Evolutionary conservation across 2,329 filamentous ascomycete genomes (phyloP), one percentile per base, ranked within the genome.

Genomic region (Falciphora oryzae): DNA sequence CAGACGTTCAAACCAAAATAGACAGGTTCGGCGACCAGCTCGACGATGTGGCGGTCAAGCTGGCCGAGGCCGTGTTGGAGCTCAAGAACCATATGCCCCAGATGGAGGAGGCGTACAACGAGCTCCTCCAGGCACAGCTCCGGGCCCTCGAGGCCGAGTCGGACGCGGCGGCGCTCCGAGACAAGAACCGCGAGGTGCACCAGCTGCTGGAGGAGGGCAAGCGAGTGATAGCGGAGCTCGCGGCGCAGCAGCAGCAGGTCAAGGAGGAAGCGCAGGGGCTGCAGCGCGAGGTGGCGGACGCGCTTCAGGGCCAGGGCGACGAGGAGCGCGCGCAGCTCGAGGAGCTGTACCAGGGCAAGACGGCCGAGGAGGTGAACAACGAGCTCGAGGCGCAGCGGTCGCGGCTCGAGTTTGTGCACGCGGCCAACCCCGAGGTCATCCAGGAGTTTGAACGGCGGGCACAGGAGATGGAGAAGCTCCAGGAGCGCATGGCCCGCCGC

Each of bases 141-240:
- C 82, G 87, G 66, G 78, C 85, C 0, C 84, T 96, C 35, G 95
- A 99, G 78, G 93, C 92, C 1, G 75, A 81, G n/a, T 97, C 93
- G 0, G 95, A 99, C 71, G 75, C 90, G 3, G 81, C 86, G 59
- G 84, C 85, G 7, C 80, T 97, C n/a, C 84, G 85, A 70, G 78
- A 79, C 22, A 87, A 88, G 65, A 92, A 92, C 69, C 70, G 75
- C 11, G 80, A 85, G 61, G 85, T 92, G 65, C 80, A 82, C 64
- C 72, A 79, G 57, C 75, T 77, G 31, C 73, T 84, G 10, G 64
- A 68, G 10, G 66, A 74, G 29, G 74, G 80, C 6, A 74, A 76
- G 80, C 57, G 53, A 27, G 62, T 57, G 28, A 70, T 74, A 18
- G 77, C 79, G 27, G 71, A 77, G 50, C 71, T 75, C 50, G 76